Base-by-base conservation (phyloP, 176 grass and related monocot genomes). In the Zea luxurians region DNA sequence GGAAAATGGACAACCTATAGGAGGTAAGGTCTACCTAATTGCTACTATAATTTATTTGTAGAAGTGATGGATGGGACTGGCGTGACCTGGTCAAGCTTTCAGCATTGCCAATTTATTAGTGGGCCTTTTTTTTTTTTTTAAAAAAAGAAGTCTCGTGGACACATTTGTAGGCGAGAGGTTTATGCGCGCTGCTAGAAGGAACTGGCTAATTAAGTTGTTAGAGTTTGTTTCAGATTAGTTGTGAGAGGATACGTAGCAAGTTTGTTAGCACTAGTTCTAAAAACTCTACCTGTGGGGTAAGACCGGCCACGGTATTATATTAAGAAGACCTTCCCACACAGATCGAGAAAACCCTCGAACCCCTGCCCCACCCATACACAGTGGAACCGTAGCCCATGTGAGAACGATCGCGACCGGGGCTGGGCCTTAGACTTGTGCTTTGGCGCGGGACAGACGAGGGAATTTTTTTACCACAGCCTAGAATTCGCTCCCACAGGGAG, bases 1-100 rank as follows among this genome's bases (percentile, higher is more conserved):
- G 95, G 95, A 78, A 98, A 94, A 88, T 98, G 95, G 95, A 98
- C 91, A 44, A 98, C 91, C 41, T 94, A 94, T 82, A 83, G 95
- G 84, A 98, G 95, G 95, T 98, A 90, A 78, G 77, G 34, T n/a
- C 45, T 62, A 27, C 52, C 18, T 27, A 18, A 35, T 75, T 68
- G 41, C 61, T 37, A 62, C 21, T 68, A 44, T 73, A 59, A 35
- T 81, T 70, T 69, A 12, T 86, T 48, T 5, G 40, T 71, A 72
- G 34, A 35, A 7, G 49, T 59, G 41, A 42, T 38, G 50, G 69
- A 72, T 78, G 15, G 42, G 66, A 47, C 59, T 72, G 35, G n/a
- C 40, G 58, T 66, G 73, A 47, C 21, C 36, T 57, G 35, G 2
- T 57, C 40, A 80, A 42, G 4, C 15, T 60, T 62, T 69, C 20